Conservation (phyloP, 2,329 filamentous ascomycete genomes). For the Magnaporthales sp. region DNA sequence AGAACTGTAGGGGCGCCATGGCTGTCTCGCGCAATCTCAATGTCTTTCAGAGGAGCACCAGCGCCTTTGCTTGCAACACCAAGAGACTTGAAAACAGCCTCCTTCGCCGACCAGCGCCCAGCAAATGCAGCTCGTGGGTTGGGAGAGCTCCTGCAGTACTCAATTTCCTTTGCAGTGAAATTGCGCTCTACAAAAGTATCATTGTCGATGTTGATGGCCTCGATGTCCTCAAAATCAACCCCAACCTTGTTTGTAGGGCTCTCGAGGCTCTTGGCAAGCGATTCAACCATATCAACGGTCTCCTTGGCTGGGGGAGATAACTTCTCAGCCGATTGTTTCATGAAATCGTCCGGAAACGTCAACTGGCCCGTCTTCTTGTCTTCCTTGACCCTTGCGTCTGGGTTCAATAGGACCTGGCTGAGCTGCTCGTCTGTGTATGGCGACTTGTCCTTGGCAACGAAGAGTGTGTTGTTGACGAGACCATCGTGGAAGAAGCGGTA, state of each 20-base stretch:
- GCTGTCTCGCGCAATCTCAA: slow-evolving; percentile 79
- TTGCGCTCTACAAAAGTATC: slow-evolving; percentile 92
- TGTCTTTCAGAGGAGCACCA: slow-evolving; percentile 84
- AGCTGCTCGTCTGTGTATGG: slow-evolving; percentile 88
- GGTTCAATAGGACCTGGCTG: slow-evolving; percentile 85
- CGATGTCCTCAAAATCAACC: slow-evolving; percentile 86
- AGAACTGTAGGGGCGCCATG: slow-evolving; percentile 76
- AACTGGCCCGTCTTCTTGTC: slow-evolving; percentile 84
- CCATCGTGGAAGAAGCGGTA: slow-evolving; percentile 99
- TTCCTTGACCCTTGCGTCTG: slow-evolving; percentile 71
- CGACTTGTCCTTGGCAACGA: slow-evolving; percentile 86
- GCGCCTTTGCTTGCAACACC: slow-evolving; percentile 81
- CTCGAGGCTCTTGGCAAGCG: slow-evolving; percentile 58
- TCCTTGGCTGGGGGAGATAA: slow-evolving; percentile 42
- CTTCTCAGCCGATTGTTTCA: slow-evolving; percentile 55
- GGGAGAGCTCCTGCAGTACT: slow-evolving; percentile 66
- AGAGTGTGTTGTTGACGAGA: slow-evolving; percentile 94
- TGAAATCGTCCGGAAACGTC: slow-evolving; percentile 61
- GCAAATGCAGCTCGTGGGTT: slow-evolving; percentile 81
- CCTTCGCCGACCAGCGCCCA: slow-evolving; percentile 94
- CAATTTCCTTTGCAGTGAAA: slow-evolving; percentile 77
- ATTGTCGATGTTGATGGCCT: slow-evolving; percentile 84
- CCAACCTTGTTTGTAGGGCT: slow-evolving; percentile 71
- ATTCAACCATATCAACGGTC: slow-evolving; percentile 69
- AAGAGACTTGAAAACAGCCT: slow-evolving; percentile 96